Base-by-base conservation (phyloP, 208 protist species). In the Kentomonas sorsogonicus region DNA sequence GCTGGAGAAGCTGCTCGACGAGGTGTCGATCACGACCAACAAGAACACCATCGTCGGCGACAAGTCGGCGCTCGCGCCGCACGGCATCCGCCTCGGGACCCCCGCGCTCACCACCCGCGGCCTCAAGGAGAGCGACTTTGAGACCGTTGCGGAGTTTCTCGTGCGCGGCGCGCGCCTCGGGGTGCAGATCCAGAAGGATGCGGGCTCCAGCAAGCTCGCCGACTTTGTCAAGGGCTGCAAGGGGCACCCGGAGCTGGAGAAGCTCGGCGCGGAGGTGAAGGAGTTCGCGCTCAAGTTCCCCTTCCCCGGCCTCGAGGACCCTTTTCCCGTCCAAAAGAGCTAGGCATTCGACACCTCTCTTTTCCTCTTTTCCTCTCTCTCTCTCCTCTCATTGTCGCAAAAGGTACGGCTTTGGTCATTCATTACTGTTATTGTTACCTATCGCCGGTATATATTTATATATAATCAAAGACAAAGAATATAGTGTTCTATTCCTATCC, bases 31-130 rank as follows among this genome's bases (percentile, higher is more conserved):
- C 63, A 94, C 96, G 0, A 65, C 89, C 22, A 99, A 99, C 84
- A 99, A 99, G 79, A 99, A 99, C 77, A 87, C 95, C 10, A 93
- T 99, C 52, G 77, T 82, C n/a, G 97, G 97, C 34, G 98, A 99
- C 64, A 91, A 84, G 54, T 91, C 68, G 48, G 96, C 97, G 7
- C 55, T 98, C 30, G 80, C 77, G 5, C 97, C 98, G 1, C 85
- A 86, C 33, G 98, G 96, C 38, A 83, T 99, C 16, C 95, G 98
- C 54, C 60, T 99, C 7, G 97, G 97, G 48, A 95, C 96, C 15
- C 88, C 90, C 20, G 91, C 97, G 6, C 69, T 99, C n/a, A 99
- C 97, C 1, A 89, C 96, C 15, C 91, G 97, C 41, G 96, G 96
- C 22, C 80, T 98, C 64, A 67, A 63, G 27, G 93, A 98, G 77